Percentiles rank a stretch among this genome's conserved stretches.
Evolutionary conservation across 768 basidiomycete genomes (phyloP).

Genomic region (Tricholoma furcatifolium): DNA sequence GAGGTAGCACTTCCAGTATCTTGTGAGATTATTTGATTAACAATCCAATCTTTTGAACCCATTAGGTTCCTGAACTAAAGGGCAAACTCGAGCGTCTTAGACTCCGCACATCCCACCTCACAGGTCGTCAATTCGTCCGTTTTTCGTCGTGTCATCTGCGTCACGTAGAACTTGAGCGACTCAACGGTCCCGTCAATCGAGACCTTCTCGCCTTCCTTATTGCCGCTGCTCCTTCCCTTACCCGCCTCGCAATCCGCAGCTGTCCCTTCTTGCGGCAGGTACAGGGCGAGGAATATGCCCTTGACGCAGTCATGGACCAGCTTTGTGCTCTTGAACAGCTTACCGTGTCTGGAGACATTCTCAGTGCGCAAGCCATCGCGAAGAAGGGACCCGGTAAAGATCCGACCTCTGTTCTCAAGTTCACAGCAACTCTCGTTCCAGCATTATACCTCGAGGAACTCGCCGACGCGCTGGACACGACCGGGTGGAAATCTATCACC

Average conservation of each 20-base stretch:
- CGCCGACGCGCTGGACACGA: conserved; percentile 1
- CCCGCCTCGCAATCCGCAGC: not conserved
- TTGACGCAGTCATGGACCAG: not conserved
- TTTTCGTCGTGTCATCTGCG: conserved; percentile 1
- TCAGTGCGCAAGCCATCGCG: not conserved
- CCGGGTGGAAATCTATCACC: conserved; percentile 1
- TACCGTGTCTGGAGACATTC: not conserved
- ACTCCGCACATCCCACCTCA: conserved; percentile 3
- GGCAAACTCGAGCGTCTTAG: not conserved
- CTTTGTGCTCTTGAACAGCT: conserved; percentile 7
- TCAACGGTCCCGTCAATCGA: conserved; percentile 3
- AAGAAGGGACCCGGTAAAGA: not conserved
- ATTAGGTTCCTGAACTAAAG: conserved; percentile 2
- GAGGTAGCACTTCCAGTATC: not conserved
- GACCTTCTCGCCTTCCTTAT: conserved; percentile 2
- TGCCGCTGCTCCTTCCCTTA: not conserved
- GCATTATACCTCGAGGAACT: conserved; percentile 3
- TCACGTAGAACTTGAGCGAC: conserved; percentile 1
- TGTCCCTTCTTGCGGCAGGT: conserved; percentile 1
- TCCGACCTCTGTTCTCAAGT: not conserved
- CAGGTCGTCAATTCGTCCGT: conserved; percentile 6
- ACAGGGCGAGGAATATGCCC: conserved; percentile 1
- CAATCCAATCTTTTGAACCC: not conserved
- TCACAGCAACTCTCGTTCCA: not conserved
- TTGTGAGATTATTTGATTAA: not conserved